A percentile compares a stretch with the other conserved stretches of the same genome.
Conservation (phyloP, 2,329 filamentous ascomycete species). For the Cladobotryum mycophilum region DNA sequence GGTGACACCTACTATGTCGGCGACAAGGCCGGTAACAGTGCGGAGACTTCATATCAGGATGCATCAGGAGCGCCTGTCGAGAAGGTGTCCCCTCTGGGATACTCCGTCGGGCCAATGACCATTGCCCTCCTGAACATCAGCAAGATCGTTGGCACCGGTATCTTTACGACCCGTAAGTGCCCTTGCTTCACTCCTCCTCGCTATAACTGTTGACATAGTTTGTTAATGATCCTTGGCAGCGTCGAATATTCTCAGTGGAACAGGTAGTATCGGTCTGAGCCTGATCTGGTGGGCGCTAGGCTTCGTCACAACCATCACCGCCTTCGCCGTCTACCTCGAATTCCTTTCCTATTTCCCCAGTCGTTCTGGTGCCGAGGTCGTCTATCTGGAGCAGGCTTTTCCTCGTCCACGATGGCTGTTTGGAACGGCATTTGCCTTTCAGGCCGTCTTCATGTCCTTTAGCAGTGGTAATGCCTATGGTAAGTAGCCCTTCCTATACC, state of each 20-base stretch:
- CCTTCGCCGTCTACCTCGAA: constrained; percentile 56
- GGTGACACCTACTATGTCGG: constrained; percentile 6
- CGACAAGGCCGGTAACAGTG: constrained; percentile 37
- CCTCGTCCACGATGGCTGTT: constrained; percentile 59
- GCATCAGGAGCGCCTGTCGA: constrained; percentile 57
- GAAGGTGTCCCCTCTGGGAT: constrained; percentile 50
- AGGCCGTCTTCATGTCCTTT: constrained; percentile 58
- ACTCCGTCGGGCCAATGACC: constrained; percentile 49
- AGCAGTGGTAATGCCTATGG: constrained; percentile 57
- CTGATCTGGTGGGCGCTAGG: constrained; percentile 62
- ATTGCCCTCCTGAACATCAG: constrained; percentile 56
- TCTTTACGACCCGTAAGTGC: constrained; percentile 57
- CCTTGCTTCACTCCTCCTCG: background rate
- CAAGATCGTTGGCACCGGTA: constrained; percentile 57
- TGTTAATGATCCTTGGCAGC: constrained; percentile 30
- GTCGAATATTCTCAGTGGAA: constrained; percentile 49
- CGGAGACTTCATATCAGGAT: constrained; percentile 50
- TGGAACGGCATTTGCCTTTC: constrained; percentile 57
- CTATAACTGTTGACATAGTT: background rate
- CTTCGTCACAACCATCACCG: constrained; percentile 49
- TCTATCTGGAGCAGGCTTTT: constrained; percentile 63
- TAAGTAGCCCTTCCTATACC: constrained; percentile 16
- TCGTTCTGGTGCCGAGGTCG: constrained; percentile 59
- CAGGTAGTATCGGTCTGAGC: constrained; percentile 56
- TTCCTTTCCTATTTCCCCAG: constrained; percentile 60